Conservation (phyloP, 768 basidiomycete genomes). For the Lactarius sp. region DNA sequence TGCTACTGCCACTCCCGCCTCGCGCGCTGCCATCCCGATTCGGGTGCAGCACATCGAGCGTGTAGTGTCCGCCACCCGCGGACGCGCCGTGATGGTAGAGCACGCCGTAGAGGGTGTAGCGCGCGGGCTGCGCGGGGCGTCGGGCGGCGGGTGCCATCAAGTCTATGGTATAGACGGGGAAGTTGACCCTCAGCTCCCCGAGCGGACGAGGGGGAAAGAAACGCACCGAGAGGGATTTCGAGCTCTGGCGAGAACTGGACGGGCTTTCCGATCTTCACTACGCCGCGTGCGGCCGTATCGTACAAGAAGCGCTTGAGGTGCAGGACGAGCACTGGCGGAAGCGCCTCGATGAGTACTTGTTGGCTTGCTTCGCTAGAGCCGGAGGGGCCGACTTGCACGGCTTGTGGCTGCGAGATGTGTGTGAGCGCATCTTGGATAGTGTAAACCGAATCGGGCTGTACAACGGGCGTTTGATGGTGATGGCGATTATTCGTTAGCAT, state of each 20-base stretch:
- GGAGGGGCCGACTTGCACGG: conserved; percentile 59
- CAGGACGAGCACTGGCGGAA: conserved; percentile 80
- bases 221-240: conserved; percentile 63
- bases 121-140: conserved; percentile 52
- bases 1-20: neutral
- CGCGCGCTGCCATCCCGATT: conserved; percentile 42
- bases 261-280: conserved; percentile 83
- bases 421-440: conserved; percentile 80
- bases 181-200: neutral
- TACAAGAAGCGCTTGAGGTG: conserved; percentile 92
- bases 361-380: conserved; percentile 64
- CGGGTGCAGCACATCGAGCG: conserved; percentile 81
- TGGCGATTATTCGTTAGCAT: neutral
- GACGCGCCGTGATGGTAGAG: conserved; percentile 92
- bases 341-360: conserved; percentile 69
- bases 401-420: conserved; percentile 72
- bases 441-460: conserved; percentile 64
- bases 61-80: conserved; percentile 93
- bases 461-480: neutral
- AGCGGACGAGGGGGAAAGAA: neutral
- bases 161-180: neutral
- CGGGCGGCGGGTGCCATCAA: conserved; percentile 28
- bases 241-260: conserved; percentile 74
- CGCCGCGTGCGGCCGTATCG: conserved; percentile 66
- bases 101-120: conserved; percentile 81